These are phyloP conservation scores for Calcarisporium arbuscula DNA, from an alignment of 2,329 filamentous ascomycete species.

Conservation along the genomic window DNA sequence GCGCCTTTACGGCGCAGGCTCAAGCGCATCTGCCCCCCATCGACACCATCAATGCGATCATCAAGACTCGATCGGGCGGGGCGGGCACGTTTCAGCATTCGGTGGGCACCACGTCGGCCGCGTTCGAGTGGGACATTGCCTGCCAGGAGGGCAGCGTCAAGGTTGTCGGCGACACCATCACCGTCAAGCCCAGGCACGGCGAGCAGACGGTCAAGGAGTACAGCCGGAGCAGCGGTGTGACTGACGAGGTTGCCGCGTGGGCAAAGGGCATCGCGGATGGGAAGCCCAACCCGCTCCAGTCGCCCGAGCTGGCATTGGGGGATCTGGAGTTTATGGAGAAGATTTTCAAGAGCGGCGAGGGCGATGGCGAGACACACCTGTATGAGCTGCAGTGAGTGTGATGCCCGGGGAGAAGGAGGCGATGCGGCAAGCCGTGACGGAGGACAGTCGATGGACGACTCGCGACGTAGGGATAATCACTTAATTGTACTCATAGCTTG, in stretches of 20 bases:
- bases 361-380: constrained; percentile 31
- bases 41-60: constrained; percentile 57
- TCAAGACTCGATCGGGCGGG: constrained; percentile 47
- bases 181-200: constrained; percentile 27
- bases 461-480: too few species aligned
- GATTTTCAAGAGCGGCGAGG: constrained; percentile 42
- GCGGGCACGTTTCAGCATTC: constrained; percentile 52
- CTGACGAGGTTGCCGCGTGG: constrained; percentile 56
- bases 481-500: too few species aligned
- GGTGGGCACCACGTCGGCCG: constrained; percentile 47
- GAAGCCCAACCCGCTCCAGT: constrained; percentile 42
- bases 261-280: constrained; percentile 45
- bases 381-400: constrained; percentile 30
- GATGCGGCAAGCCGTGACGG: too few species aligned
- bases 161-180: constrained; percentile 38
- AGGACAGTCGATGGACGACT: too few species aligned
- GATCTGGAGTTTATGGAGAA: constrained; percentile 55
- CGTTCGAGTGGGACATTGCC: constrained; percentile 49
- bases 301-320: constrained; percentile 50
- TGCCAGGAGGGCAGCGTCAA: constrained; percentile 52
- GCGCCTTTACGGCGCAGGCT: constrained; percentile 49
- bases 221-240: constrained; percentile 46
- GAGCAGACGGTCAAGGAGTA: constrained; percentile 34
- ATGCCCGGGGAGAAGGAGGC: neutral
- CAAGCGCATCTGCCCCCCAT: constrained; percentile 55